These are phyloP conservation scores for Rhipidocladum racemiflorum DNA, from an alignment of 176 grass and related monocot species.

Conservation along the genomic window DNA sequence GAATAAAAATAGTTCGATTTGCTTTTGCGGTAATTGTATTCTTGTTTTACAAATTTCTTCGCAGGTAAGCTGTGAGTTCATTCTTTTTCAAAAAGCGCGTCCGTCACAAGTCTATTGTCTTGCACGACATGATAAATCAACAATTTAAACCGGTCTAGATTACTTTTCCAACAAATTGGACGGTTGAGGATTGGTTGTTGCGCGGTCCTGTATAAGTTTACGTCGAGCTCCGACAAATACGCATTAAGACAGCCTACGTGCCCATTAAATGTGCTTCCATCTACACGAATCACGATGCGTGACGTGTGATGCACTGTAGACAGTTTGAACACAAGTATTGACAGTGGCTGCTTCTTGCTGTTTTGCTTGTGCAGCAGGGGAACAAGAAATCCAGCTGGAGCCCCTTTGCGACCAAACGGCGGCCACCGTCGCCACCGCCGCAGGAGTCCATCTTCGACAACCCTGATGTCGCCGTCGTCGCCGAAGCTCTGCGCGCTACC, in stretches of 20 bases:
- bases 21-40: no score
- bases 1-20: no score
- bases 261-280: slow-evolving; percentile 21
- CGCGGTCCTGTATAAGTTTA: neutral
- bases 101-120: no score
- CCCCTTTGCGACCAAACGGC: slow-evolving; percentile 48
- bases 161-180: no score
- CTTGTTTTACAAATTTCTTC: no score
- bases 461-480: slow-evolving; percentile 34
- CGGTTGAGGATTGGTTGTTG: neutral
- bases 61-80: no score
- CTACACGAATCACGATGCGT: slow-evolving; percentile 25
- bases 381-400: slow-evolving; percentile 54
- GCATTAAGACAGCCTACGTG: neutral
- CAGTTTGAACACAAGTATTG: neutral
- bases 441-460: slow-evolving; percentile 39
- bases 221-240: neutral
- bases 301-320: neutral
- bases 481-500: slow-evolving; percentile 11
- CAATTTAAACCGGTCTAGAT: no score
- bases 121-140: no score
- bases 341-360: neutral
- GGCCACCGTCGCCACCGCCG: slow-evolving; percentile 20
- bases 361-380: slow-evolving; percentile 21
- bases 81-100: no score